Evolutionary conservation across 2,329 filamentous ascomycete species (phyloP), one percentile per base, ranked within the genome.

Genomic region (Zymoseptoria pseudotritici): DNA sequence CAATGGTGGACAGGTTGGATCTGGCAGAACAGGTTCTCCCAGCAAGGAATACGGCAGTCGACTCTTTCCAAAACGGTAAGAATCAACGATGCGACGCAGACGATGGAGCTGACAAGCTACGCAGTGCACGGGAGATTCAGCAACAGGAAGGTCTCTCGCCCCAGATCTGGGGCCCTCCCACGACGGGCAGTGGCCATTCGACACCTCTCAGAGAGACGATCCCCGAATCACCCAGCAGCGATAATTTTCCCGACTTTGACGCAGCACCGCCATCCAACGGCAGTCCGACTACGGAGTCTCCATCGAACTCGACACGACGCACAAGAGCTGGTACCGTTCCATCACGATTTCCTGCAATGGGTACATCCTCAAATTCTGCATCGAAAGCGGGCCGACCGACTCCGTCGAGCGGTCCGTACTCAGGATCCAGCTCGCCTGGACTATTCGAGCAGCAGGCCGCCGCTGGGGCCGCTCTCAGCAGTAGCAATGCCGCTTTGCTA

Each of bases 181-280:
- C 94, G 66, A 92, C 93, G 59, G 96, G 93, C 58, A 97, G 93
- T 74, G 94, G 93, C 66, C 93, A 96, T 75, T 97, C 93, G 20
- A 97, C 93, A 50, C 94, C 94, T 67, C 83, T 99, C 56, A 90
- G 94, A 71, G 94, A 97, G 79, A 97, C 93, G 66, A 97, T 99
- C 63, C 92, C 93, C 65, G 94, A 99, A 77, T 97, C 93, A 42
- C 94, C 94, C 31, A 94, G 89, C 66, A 83, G 82, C 67, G 93
- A 97, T 78, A 93, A 90, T 67, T 97, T 97, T 69, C 92, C 94
- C 60, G 92, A 96, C 75, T 91, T 96, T 73, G 83, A 88, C 63
- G 66, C 65, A 19, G 67, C 58, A n/a, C 66, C 69, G 36, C 61
- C 65, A 24, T 63, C 59, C 49, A 65, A 61, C 22, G 62, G 67